Evolutionary conservation across 2,329 filamentous ascomycete species (phyloP).

Genomic region (Trichoderma gracile): DNA sequence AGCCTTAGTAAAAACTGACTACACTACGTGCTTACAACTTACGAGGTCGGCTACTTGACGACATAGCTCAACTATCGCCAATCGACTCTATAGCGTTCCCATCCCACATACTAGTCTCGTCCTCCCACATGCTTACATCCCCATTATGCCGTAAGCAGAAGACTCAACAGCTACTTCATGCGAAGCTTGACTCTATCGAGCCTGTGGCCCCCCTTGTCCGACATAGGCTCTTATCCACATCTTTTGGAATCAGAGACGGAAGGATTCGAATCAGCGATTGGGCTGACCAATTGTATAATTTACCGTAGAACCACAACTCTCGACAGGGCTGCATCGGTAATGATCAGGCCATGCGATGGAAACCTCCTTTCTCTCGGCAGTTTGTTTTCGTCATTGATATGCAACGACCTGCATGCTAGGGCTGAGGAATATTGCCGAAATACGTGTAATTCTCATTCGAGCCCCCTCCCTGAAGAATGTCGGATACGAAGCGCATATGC

Average conservation of each 20-base stretch:
- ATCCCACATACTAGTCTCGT: no score
- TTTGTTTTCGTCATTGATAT: background rate
- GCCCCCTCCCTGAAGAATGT: background rate
- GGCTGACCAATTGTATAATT: background rate
- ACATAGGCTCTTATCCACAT: background rate
- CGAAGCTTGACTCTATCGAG: constrained; percentile 2
- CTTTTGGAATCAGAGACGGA: constrained; percentile 3
- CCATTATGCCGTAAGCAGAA: background rate
- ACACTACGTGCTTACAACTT: background rate
- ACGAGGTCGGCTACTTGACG: background rate
- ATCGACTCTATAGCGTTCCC: background rate
- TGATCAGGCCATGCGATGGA: background rate
- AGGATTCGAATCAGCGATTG: background rate
- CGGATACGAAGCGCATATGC: background rate
- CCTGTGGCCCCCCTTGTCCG: background rate
- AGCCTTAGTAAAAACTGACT: background rate
- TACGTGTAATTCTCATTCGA: background rate
- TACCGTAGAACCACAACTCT: background rate
- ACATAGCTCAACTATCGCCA: background rate
- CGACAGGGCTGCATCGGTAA: background rate
- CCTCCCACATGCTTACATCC: background rate
- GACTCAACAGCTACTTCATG: background rate
- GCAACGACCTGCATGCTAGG: background rate
- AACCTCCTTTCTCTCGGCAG: background rate
- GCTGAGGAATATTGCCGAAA: background rate